A percentile compares a stretch with the other conserved stretches of the same genome.
Conservation (phyloP, 331 rosid genomes). For the Quercus lobata region DNA sequence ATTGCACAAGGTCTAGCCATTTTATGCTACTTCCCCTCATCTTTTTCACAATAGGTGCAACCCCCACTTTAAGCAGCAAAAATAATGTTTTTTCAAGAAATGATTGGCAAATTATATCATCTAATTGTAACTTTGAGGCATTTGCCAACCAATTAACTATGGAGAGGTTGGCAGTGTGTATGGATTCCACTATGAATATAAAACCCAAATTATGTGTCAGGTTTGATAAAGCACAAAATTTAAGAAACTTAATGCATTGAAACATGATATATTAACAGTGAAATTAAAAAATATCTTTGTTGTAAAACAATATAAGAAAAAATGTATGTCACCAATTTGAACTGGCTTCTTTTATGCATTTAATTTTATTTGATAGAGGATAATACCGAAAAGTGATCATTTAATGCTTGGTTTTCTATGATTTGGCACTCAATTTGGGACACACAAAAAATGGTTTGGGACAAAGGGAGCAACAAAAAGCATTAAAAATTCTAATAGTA, state of each 20-base stretch:
- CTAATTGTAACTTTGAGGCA: neutral
- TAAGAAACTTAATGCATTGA: neutral
- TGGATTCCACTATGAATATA: neutral
- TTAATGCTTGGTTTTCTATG: neutral
- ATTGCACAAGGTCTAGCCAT: neutral
- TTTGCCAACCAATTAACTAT: neutral
- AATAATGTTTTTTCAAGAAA: neutral
- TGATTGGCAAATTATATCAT: neutral
- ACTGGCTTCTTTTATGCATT: neutral
- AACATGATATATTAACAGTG: neutral
- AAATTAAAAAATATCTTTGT: neutral
- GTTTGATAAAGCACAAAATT: neutral
- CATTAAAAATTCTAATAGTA: neutral
- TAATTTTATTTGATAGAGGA: neutral
- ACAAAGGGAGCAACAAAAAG: neutral
- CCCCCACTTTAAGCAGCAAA: neutral
- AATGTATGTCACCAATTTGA: neutral
- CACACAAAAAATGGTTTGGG: too few relatives aligned
- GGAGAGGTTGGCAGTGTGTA: neutral
- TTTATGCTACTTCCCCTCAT: neutral
- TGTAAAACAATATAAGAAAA: neutral
- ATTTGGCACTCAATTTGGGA: neutral
- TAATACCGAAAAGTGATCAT: neutral
- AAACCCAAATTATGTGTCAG: neutral
- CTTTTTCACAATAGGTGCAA: neutral